Conservation (phyloP, 495 filamentous ascomycete species). For the Extremus antarcticus region DNA sequence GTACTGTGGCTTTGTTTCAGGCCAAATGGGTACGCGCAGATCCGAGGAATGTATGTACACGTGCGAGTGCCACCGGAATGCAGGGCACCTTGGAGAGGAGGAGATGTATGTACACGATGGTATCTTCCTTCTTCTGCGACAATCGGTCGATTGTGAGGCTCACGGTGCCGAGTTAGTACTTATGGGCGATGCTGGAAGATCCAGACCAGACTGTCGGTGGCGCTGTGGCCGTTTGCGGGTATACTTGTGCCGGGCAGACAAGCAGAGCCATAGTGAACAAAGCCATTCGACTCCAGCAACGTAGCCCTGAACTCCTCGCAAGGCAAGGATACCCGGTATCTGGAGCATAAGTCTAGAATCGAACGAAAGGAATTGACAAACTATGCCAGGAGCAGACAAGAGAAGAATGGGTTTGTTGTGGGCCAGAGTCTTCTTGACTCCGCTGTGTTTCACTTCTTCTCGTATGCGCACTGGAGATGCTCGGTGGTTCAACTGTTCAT, state of each 20-base stretch:
- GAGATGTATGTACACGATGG: not conserved
- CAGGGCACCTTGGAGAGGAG: not conserved
- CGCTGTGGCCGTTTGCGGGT: not conserved
- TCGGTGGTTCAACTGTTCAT: not conserved
- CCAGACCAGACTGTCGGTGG: not conserved
- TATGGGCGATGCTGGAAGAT: not conserved
- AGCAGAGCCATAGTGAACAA: not conserved
- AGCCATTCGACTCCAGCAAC: not conserved
- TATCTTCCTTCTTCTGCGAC: not conserved
- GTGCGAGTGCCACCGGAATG: not conserved
- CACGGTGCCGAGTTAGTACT: not conserved
- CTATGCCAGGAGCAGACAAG: not conserved
- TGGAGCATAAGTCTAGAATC: not conserved
- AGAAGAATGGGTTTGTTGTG: not conserved
- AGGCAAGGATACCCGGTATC: not conserved
- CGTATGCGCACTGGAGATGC: not conserved
- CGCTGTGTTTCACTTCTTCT: not conserved
- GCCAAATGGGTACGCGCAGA: not conserved
- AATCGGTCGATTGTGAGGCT: not conserved
- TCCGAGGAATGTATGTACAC: constrained; percentile 4
- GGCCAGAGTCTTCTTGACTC: not conserved
- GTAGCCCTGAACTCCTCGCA: not conserved
- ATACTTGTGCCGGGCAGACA: not conserved
- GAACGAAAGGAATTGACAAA: not conserved
- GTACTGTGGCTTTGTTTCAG: not conserved